Base-by-base conservation (phyloP, 768 basidiomycete species). In the Lentinula lateritia region DNA sequence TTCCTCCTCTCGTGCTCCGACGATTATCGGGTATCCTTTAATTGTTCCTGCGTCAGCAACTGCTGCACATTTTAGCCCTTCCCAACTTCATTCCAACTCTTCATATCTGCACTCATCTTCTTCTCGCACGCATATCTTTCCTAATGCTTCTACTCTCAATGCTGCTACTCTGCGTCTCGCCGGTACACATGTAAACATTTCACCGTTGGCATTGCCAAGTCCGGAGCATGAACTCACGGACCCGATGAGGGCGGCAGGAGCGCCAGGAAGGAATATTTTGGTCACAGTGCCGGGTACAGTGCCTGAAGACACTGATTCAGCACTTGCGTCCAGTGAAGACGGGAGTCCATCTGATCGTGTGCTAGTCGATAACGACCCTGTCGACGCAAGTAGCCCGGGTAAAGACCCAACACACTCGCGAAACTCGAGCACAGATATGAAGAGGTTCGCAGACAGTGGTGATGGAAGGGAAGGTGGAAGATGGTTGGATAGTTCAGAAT, bases 211-310 rank as follows among this genome's bases (percentile, higher is more conserved):
- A 0, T 80, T 95, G 0, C 94, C 95, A 2, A 92, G 89, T 10
- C 95, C 95, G 0, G 95, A 98, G 69, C 87, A 90, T 66, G 95
- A 97, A 69, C 82, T 96, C 28, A 88, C 88, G 9, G 95, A 97
- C 73, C 95, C 95, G 0, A 87, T 97, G 85, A 85, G 90, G 41
- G 85, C 18, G 39, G 58, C 36, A 34, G 58, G 58, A 50, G 35
- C n/a, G 7, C 10, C 36, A 32, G 58, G 45, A 7, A 50, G 45
- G 28, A 36, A 86, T 38, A 81, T 88, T 20, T 86, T 81, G 8
- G 79, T 89, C 28, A 76, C 84, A 8, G 82, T 90, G 48, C 88
- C 90, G 1, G 83, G 87, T 23, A 80, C 83, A 9, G 84, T 87
- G 69, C 77, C 78, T 58, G 63, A 69, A 61, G 68, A 43, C 32